A percentile compares a stretch with the other conserved stretches of the same genome.
phyloP scores from a whole-genome alignment of 371 early-diverging fungal species.

The Phascolomyces articulosus region DNA sequence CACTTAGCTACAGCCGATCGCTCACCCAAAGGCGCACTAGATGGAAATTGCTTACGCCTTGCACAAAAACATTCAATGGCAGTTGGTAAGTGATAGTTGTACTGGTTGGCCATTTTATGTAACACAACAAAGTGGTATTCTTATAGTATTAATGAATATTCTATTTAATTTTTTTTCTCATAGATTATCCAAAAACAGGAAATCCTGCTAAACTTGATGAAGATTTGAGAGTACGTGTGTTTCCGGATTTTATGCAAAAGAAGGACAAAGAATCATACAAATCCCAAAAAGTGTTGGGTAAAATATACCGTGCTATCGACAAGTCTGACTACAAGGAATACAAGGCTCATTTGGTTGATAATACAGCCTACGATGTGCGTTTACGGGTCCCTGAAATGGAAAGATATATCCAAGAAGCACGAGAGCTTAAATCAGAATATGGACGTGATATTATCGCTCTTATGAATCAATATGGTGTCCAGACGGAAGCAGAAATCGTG shows the following conservation, averaged over 20 bases:
- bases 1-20: slow-evolving; percentile 75
- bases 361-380: slow-evolving; percentile 43
- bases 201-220: slow-evolving; percentile 40
- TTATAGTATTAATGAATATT: not conserved
- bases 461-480: slow-evolving; percentile 72
- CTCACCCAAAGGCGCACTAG: slow-evolving; percentile 44
- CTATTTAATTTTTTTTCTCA: not conserved
- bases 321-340: slow-evolving; percentile 42
- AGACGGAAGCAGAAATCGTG: slow-evolving; percentile 52
- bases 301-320: slow-evolving; percentile 61
- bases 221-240: slow-evolving; percentile 51
- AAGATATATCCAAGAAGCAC: slow-evolving; percentile 58
- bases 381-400: slow-evolving; percentile 60
- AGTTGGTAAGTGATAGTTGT: slow-evolving; percentile 52
- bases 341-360: slow-evolving; percentile 20
- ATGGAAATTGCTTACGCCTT: slow-evolving; percentile 59
- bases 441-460: slow-evolving; percentile 56
- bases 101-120: too few relatives aligned
- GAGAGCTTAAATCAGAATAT: slow-evolving; percentile 39
- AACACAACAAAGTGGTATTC: too few relatives aligned
- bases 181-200: slow-evolving; percentile 54
- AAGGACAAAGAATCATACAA: slow-evolving; percentile 54
- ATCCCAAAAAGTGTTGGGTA: slow-evolving; percentile 66
- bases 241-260: slow-evolving; percentile 88
- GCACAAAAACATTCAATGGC: slow-evolving; percentile 68